Percentiles rank a stretch among this genome's conserved stretches.
Evolutionary conservation across 768 basidiomycete species (phyloP).

Genomic region (Mycena filopes): DNA sequence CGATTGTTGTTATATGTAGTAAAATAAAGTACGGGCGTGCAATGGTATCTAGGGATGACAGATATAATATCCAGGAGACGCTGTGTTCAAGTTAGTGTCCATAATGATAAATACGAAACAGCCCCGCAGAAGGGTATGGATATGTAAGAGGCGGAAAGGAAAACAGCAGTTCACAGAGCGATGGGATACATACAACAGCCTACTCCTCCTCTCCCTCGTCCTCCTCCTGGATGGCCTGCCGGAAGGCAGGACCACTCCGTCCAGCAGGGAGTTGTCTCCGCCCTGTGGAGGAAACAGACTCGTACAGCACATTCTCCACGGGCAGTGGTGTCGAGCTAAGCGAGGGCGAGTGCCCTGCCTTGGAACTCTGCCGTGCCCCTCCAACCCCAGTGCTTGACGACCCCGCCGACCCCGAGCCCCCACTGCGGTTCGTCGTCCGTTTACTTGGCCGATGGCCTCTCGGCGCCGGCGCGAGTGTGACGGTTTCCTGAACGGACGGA

Average conservation of each 20-base stretch:
- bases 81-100: slow-evolving; percentile 23
- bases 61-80: slow-evolving; percentile 28
- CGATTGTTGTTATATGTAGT: too few species aligned
- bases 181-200: slow-evolving; percentile 28
- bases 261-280: slow-evolving; percentile 74
- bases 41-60: slow-evolving; percentile 29
- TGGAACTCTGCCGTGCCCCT: slow-evolving; percentile 45
- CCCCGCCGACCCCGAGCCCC: slow-evolving; percentile 32
- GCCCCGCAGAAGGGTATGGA: slow-evolving; percentile 1
- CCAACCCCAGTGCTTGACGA: slow-evolving; percentile 38
- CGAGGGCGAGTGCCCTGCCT: slow-evolving; percentile 67
- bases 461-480: slow-evolving; percentile 64
- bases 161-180: slow-evolving; percentile 8
- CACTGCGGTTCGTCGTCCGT: slow-evolving; percentile 44
- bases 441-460: slow-evolving; percentile 55
- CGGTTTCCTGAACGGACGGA: slow-evolving; percentile 44
- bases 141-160: not conserved
- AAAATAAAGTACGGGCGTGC: slow-evolving; percentile 24
- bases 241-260: slow-evolving; percentile 79
- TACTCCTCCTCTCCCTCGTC: slow-evolving; percentile 86
- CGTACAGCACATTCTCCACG: slow-evolving; percentile 60
- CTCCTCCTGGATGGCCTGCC: slow-evolving; percentile 82
- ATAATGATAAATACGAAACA: slow-evolving; percentile 22
- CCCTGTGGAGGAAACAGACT: slow-evolving; percentile 55
- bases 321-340: slow-evolving; percentile 72